Evolutionary conservation across 1,284 basidiomycete species (phyloP).

Genomic region (Ceratobasidium sp.): DNA sequence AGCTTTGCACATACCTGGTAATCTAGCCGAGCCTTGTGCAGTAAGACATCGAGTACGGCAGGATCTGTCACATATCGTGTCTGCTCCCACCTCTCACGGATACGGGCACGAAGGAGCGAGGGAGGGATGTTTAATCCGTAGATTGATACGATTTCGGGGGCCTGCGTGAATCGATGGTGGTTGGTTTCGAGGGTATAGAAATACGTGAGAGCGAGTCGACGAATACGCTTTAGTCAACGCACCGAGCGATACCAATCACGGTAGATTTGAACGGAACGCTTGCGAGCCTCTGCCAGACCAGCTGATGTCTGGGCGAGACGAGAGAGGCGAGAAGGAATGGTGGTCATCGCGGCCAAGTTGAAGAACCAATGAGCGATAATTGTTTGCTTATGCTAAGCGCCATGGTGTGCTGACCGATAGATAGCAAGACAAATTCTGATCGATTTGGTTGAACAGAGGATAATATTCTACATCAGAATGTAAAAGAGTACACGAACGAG

Average conservation of each 20-base stretch:
- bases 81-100: constrained; percentile 88
- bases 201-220: constrained; percentile 10
- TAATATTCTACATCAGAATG: not conserved
- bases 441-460: not conserved
- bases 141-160: constrained; percentile 85
- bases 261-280: constrained; percentile 80
- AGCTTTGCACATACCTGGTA: constrained; percentile 69
- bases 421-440: not conserved
- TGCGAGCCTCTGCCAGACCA: constrained; percentile 71
- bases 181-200: not conserved
- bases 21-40: constrained; percentile 87
- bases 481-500: not conserved
- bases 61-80: constrained; percentile 85
- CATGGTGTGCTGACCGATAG: not conserved
- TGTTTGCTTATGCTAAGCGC: constrained; percentile 22
- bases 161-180: constrained; percentile 56
- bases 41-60: constrained; percentile 84
- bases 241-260: constrained; percentile 92
- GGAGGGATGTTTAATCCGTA: constrained; percentile 88
- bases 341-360: constrained; percentile 62
- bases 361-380: constrained; percentile 38
- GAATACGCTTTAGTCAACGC: constrained; percentile 48
- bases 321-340: constrained; percentile 90
- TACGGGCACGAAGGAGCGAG: constrained; percentile 79
- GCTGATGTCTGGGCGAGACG: constrained; percentile 66